Evolutionary conservation across 352 stramenopile species (phyloP).

Genomic region (Halophytophthora polymorphica): DNA sequence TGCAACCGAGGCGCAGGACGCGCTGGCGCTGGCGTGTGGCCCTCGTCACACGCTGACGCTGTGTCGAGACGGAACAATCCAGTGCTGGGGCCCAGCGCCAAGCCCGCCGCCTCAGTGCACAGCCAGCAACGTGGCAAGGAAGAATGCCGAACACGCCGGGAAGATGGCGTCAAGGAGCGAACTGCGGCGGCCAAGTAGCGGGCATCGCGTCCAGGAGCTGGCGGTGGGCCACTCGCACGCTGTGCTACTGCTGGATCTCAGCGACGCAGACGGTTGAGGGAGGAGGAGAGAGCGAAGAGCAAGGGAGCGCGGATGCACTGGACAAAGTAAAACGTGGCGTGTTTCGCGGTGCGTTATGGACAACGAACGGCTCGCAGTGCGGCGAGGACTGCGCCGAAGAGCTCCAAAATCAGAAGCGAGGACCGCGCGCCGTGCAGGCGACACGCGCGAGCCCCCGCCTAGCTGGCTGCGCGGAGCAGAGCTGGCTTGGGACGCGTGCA

Average conservation of each 20-base stretch:
- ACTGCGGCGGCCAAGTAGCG: neutral
- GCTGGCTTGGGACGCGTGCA: neutral
- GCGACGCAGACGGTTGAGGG: neutral
- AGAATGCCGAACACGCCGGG: no score
- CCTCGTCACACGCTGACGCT: constrained; percentile 48
- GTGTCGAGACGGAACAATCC: constrained; percentile 37
- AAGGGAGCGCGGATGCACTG: neutral
- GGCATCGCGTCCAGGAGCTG: constrained; percentile 12
- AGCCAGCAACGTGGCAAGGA: constrained; percentile 7
- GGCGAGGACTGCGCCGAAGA: neutral
- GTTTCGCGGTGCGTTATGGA: neutral
- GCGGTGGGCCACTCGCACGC: constrained; percentile 23
- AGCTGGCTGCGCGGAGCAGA: constrained; percentile 2
- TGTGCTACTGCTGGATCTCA: constrained; percentile 23
- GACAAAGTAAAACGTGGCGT: neutral
- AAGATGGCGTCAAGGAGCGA: neutral
- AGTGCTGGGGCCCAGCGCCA: constrained; percentile 45
- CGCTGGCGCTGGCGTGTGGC: constrained; percentile 43
- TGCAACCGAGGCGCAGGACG: constrained; percentile 21
- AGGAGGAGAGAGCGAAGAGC: neutral
- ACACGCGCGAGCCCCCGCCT: no score
- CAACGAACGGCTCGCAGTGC: no score
- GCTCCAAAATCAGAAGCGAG: constrained; percentile 1
- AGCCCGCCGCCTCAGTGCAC: neutral
- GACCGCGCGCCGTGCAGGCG: no score